Percentiles rank a stretch among this genome's conserved stretches.
phyloP scores from a whole-genome alignment of 2,329 filamentous ascomycete species.

The Botrytis byssoidea region DNA sequence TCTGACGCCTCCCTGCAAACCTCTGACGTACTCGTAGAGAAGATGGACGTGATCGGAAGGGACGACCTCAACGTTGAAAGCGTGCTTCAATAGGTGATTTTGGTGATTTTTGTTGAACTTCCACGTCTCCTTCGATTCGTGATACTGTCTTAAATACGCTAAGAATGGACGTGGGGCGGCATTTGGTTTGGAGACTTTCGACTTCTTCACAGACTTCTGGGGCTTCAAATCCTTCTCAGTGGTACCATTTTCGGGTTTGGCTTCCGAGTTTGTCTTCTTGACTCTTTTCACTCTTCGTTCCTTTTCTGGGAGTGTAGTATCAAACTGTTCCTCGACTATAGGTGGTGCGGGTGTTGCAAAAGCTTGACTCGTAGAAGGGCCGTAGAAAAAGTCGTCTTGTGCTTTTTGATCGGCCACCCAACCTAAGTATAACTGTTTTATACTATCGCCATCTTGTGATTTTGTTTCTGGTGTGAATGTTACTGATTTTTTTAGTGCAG shows the following conservation, averaged over 20 bases:
- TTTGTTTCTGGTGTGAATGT: conserved; percentile 65
- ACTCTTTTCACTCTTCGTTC: conserved; percentile 36
- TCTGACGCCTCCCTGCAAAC: conserved; percentile 73
- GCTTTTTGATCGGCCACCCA: conserved; percentile 46
- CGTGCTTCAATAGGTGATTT: conserved; percentile 77
- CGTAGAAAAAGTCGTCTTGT: conserved; percentile 33
- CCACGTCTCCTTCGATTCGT: conserved; percentile 69
- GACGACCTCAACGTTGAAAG: conserved; percentile 70
- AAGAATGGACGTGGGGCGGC: conserved; percentile 56
- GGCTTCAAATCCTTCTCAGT: conserved; percentile 21
- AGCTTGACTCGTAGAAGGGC: conserved; percentile 27
- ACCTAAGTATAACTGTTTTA: conserved; percentile 50
- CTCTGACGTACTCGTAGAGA: conserved; percentile 75
- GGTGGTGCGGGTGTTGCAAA: conserved; percentile 35
- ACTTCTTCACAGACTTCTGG: conserved; percentile 22
- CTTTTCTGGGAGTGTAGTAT: conserved; percentile 35
- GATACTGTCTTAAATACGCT: conserved; percentile 74
- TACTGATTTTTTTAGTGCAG: conserved; percentile 54
- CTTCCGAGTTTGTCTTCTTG: conserved; percentile 29
- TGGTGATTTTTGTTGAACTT: conserved; percentile 97
- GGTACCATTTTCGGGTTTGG: conserved; percentile 25
- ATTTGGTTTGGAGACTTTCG: conserved; percentile 27
- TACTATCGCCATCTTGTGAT: conserved; percentile 53
- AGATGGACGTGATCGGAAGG: conserved; percentile 66
- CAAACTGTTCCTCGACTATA: conserved; percentile 34